Evolutionary conservation across 2,329 filamentous ascomycete species (phyloP), one percentile per base, ranked within the genome.

Genomic region (Aspergillus phoenicis): DNA sequence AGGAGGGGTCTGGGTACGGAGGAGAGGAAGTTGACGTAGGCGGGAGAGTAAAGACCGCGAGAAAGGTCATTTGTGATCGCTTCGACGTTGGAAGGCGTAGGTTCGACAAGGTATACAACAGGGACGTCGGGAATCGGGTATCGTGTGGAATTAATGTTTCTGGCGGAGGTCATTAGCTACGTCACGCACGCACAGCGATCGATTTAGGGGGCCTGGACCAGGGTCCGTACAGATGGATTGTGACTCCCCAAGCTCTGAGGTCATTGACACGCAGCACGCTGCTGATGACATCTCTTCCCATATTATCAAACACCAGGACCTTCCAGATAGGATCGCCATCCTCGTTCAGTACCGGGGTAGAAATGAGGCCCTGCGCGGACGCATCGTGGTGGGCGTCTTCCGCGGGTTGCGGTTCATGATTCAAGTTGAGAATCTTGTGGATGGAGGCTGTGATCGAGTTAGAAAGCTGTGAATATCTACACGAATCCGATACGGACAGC

Each of bases 251-350:
- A 63, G 90, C 87, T 64, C 96, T 85, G 73, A 99, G 81, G 78
- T 99, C 95, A 73, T 93, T 97, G 64, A 99, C 95, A 61, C 93
- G 86, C 66, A 99, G 83, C 2, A 99, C 93, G 72, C 93, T 97
- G 81, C 93, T 97, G 72, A 99, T 97, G 61, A 99, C 91, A 85
- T 98, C 93, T 75, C 93, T 86, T 52, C 94, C 95, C 69, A 89
- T 80, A 68, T 94, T 90, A 77, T 99, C 96, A 74, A 99, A 98
- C 8, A 99, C 92, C 56, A 99, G 82, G 6, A 98, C 91, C 77
- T 98, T 98, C 94, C 94, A 98, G 80, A 97, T 93, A 0, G 94
- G 93, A 71, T 96, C 91, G 64, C 93, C 93, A 69, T 96, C 89
- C 51, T 91, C 85, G 68, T 93, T 93, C 63, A 97, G 81, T 57